phyloP scores from a whole-genome alignment of 495 filamentous ascomycete genomes.

The Tuber umbilicatum region DNA sequence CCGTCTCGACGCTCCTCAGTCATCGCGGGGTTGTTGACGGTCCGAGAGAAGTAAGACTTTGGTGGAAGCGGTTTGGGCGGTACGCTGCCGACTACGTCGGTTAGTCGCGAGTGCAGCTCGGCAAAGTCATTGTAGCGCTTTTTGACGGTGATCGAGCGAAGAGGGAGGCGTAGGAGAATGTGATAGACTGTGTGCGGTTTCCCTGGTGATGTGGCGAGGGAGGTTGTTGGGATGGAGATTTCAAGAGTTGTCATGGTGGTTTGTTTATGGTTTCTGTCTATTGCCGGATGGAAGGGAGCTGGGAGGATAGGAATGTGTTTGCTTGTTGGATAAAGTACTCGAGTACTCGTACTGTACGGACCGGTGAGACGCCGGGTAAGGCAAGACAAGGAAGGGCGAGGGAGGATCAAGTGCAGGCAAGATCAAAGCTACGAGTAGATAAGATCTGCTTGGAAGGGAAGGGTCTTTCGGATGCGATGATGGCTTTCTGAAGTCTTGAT shows the following conservation, averaged over 20 bases:
- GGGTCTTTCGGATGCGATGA: background rate
- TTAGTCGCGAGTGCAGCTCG: conserved; percentile 64
- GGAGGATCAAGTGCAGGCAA: background rate
- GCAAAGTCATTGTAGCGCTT: conserved; percentile 95
- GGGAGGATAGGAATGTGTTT: background rate
- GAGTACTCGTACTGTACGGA: too few relatives aligned
- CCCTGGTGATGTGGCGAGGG: conserved; percentile 51
- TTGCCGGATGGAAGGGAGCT: background rate
- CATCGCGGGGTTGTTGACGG: conserved; percentile 64
- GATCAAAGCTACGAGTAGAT: background rate
- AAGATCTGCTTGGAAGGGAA: background rate
- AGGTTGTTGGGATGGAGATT: conserved; percentile 73
- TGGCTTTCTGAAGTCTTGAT: background rate
- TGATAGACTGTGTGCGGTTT: conserved; percentile 90
- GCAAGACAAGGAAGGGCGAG: background rate
- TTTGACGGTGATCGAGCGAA: conserved; percentile 76
- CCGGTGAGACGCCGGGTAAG: background rate
- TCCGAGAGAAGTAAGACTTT: conserved; percentile 83
- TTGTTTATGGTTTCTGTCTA: background rate
- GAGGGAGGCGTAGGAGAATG: conserved; percentile 77
- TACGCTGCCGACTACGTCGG: conserved; percentile 53
- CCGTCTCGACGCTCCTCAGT: conserved; percentile 70
- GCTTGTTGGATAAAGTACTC: background rate
- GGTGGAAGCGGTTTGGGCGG: conserved; percentile 55
- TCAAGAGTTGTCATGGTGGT: conserved; percentile 55